phyloP scores from a whole-genome alignment of 176 grass and related monocot genomes.

The Musa troglodytarum region DNA sequence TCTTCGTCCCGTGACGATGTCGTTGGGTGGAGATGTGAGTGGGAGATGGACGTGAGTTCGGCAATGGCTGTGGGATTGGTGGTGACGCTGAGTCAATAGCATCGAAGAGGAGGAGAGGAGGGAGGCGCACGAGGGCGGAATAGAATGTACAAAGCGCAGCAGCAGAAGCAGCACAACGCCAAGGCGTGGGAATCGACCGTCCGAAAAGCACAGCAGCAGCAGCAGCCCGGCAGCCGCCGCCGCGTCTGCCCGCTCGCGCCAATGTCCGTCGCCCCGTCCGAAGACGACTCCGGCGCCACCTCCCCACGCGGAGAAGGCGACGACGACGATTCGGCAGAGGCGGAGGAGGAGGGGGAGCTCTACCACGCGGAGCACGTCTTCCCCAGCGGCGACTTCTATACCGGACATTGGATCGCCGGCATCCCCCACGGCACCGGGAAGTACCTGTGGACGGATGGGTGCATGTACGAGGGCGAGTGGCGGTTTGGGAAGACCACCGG shows the following conservation, averaged over 20 bases:
- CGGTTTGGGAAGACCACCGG: constrained; percentile 1
- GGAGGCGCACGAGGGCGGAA: neutral
- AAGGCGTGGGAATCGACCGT: constrained; percentile 14
- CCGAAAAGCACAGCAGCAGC: constrained; percentile 3
- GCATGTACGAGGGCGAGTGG: constrained; percentile 11
- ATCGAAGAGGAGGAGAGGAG: neutral
- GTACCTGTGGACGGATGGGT: constrained; percentile 8
- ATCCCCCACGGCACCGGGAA: neutral
- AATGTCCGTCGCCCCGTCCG: constrained; percentile 1
- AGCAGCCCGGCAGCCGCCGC: neutral
- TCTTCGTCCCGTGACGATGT: neutral
- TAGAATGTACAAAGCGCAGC: constrained; percentile 9
- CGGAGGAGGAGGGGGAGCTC: neutral
- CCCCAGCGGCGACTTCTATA: constrained; percentile 11
- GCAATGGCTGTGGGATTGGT: neutral
- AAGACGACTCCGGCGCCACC: neutral
- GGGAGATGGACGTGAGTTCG: neutral
- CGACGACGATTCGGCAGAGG: neutral
- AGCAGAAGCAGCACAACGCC: neutral
- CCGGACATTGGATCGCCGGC: constrained; percentile 6
- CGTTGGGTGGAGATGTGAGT: too few species aligned
- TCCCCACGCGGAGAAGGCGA: neutral
- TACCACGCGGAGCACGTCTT: neutral
- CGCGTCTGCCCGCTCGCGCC: neutral
- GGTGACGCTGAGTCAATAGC: neutral